Conservation (phyloP, 345 rosid genomes). For the Odontarrhena argentea region DNA sequence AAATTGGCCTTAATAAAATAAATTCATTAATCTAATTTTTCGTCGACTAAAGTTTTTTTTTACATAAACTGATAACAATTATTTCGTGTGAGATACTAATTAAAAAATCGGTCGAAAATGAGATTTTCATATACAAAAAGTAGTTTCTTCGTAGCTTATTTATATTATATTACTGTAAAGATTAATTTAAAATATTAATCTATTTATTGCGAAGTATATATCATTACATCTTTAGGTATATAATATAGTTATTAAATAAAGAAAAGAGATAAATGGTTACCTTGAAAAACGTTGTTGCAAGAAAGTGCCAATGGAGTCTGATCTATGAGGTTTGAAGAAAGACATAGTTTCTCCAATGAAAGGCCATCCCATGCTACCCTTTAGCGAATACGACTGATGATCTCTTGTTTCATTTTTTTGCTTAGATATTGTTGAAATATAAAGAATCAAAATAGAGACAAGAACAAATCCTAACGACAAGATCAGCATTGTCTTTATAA, state of each 20-base stretch:
- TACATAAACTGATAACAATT: not conserved
- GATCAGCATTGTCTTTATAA: slow-evolving; percentile 30
- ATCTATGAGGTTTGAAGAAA: slow-evolving; percentile 79
- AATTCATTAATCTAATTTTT: not conserved
- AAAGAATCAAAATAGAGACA: slow-evolving; percentile 20
- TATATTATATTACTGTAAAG: not conserved
- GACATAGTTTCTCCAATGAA: slow-evolving; percentile 67
- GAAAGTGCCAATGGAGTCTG: slow-evolving; percentile 67
- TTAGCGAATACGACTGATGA: slow-evolving; percentile 34
- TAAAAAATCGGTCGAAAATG: not conserved
- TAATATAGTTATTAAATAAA: not conserved
- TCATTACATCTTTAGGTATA: not conserved
- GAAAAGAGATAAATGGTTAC: slow-evolving; percentile 38
- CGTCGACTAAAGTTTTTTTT: not conserved
- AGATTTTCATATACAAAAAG: not conserved
- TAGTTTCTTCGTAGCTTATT: too few relatives aligned
- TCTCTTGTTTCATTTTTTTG: slow-evolving; percentile 25
- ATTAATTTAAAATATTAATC: too few relatives aligned
- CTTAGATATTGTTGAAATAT: slow-evolving; percentile 10
- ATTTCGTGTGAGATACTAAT: not conserved
- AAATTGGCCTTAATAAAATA: not conserved
- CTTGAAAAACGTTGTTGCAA: slow-evolving; percentile 64
- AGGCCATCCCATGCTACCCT: slow-evolving; percentile 85
- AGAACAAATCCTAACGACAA: slow-evolving; percentile 33
- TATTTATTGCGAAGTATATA: too few relatives aligned